Percentiles rank a stretch among this genome's conserved stretches.
Evolutionary conservation across 306 rosid species (phyloP).

Genomic region (Begonia fuchsioides): DNA sequence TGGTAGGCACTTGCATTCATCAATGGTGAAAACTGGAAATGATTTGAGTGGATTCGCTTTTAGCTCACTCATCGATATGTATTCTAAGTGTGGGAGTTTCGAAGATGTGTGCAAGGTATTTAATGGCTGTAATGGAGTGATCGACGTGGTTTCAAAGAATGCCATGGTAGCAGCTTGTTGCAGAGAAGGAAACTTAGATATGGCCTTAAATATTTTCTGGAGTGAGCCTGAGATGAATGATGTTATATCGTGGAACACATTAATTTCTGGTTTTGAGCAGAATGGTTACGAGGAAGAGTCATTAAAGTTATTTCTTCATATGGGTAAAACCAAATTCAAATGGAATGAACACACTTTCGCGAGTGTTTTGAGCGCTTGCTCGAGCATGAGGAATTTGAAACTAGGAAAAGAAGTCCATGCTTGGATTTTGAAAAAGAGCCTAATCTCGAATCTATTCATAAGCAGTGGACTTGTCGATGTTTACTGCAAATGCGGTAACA

Average conservation of each 20-base stretch:
- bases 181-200: slow-evolving; percentile 48
- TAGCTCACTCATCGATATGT: slow-evolving; percentile 67
- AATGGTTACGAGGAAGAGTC: slow-evolving; percentile 42
- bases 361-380: slow-evolving; percentile 55
- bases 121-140: slow-evolving; percentile 20
- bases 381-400: slow-evolving; percentile 31
- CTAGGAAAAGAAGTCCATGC: slow-evolving; percentile 54
- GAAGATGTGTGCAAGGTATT: slow-evolving; percentile 28
- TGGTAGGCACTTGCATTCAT: slow-evolving; percentile 68
- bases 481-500: slow-evolving; percentile 55
- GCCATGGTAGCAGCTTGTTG: slow-evolving; percentile 75
- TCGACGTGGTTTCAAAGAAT: slow-evolving; percentile 53
- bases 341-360: slow-evolving; percentile 56
- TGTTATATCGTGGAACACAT: slow-evolving; percentile 60
- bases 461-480: slow-evolving; percentile 55
- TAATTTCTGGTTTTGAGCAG: slow-evolving; percentile 57
- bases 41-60: slow-evolving; percentile 31
- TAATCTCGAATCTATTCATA: slow-evolving; percentile 38
- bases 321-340: slow-evolving; percentile 32
- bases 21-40: slow-evolving; percentile 55
- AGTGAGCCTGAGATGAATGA: slow-evolving; percentile 32
- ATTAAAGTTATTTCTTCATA: slow-evolving; percentile 29
- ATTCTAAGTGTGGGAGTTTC: slow-evolving; percentile 61
- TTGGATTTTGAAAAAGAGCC: slow-evolving; percentile 38
- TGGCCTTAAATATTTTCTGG: slow-evolving; percentile 45